Percentiles rank a stretch among this genome's conserved stretches.
Conservation (phyloP, 2,329 filamentous ascomycete species). For the Blastomyces gilchristii region DNA sequence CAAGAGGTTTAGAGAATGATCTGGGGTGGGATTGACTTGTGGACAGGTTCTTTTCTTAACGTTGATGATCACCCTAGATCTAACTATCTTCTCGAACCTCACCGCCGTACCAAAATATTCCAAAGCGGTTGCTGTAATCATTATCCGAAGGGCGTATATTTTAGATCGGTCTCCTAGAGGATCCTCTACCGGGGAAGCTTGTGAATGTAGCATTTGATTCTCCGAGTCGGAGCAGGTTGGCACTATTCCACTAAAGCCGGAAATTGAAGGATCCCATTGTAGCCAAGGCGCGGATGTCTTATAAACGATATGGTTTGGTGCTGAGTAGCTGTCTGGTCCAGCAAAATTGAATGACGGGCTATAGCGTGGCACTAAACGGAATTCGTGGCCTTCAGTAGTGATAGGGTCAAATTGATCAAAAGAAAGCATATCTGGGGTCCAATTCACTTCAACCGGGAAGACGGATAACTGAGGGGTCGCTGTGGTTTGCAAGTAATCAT, state of each 20-base stretch:
- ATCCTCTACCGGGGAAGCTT: background rate
- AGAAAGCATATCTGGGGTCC: conserved; percentile 11
- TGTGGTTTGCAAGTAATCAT: background rate
- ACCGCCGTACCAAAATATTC: conserved; percentile 11
- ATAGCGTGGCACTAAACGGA: conserved; percentile 12
- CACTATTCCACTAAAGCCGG: conserved; percentile 18
- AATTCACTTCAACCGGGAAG: conserved; percentile 8
- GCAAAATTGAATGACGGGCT: background rate
- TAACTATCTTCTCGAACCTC: conserved; percentile 16
- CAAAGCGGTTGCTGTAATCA: conserved; percentile 13
- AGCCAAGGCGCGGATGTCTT: conserved; percentile 16
- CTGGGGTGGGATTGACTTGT: background rate
- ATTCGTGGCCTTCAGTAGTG: conserved; percentile 11
- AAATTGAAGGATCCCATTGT: conserved; percentile 14
- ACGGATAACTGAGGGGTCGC: background rate
- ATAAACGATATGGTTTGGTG: background rate
- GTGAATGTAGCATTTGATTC: conserved; percentile 1
- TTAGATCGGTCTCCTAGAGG: background rate
- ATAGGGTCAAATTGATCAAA: conserved; percentile 9
- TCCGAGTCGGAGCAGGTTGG: conserved; percentile 16
- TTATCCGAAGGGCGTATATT: conserved; percentile 12
- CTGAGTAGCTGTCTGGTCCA: background rate
- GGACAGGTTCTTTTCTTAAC: conserved; percentile 1
- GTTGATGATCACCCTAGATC: conserved; percentile 14
- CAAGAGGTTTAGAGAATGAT: background rate